A percentile compares a stretch with the other conserved stretches of the same genome.
Conservation (phyloP, 805 yeast genomes). For the Yarrowia porcina region DNA sequence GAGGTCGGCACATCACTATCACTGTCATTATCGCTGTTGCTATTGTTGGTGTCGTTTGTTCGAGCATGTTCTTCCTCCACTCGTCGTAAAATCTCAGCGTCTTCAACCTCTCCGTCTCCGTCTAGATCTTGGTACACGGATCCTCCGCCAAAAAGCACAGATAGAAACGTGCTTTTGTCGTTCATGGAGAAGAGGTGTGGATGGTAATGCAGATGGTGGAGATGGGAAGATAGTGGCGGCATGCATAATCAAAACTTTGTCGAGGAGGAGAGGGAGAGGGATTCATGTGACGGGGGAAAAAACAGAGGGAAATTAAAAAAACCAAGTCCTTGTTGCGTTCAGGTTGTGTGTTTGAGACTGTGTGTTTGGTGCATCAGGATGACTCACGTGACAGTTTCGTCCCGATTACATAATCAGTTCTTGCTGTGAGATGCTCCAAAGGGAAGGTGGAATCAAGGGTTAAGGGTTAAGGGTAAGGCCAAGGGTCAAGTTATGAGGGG, state of each 20-base stretch:
- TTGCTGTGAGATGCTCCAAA: too few relatives aligned
- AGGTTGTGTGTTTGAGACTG: too few relatives aligned
- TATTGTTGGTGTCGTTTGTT: neutral
- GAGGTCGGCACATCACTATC: slow-evolving; percentile 11
- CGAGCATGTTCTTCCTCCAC: slow-evolving; percentile 3
- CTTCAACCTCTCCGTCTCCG: slow-evolving; percentile 11
- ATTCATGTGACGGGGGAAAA: neutral
- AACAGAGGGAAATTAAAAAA: too few relatives aligned
- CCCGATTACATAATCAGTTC: too few relatives aligned
- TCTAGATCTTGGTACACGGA: slow-evolving; percentile 19
- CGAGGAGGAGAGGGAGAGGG: too few relatives aligned
- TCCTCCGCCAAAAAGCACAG: slow-evolving; percentile 15
- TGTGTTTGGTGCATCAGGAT: too few relatives aligned
- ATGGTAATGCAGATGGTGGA: neutral
- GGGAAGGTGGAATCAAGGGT: too few relatives aligned
- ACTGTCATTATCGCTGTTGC: neutral
- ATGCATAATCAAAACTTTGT: slow-evolving; percentile 6
- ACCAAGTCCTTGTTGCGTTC: too few relatives aligned
- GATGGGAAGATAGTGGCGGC: slow-evolving; percentile 13
- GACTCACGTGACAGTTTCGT: too few relatives aligned
- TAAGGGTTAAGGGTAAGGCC: too few relatives aligned
- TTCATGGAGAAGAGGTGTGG: slow-evolving; percentile 2
- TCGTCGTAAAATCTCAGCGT: slow-evolving; percentile 14
- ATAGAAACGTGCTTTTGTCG: slow-evolving; percentile 17
- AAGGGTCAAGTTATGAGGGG: too few relatives aligned